phyloP scores from a whole-genome alignment of 2,329 filamentous ascomycete genomes.

The Colletotrichum gloeosporioides region DNA sequence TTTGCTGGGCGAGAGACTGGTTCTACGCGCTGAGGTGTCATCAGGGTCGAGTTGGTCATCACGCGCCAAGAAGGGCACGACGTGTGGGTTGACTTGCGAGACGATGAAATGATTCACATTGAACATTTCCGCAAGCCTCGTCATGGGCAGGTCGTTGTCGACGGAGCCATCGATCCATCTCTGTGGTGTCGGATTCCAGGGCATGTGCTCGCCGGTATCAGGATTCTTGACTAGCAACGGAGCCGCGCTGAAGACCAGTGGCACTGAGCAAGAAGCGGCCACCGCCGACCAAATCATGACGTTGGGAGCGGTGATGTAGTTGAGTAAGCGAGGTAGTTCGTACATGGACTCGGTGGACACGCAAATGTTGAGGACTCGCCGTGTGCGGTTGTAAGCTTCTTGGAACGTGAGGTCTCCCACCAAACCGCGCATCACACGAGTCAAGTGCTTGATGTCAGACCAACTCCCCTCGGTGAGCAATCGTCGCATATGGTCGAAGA shows the following conservation, averaged over 20 bases:
- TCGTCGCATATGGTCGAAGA: conserved; percentile 72
- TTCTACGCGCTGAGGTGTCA: conserved; percentile 25
- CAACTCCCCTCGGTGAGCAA: conserved; percentile 83
- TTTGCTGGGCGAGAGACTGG: conserved; percentile 28
- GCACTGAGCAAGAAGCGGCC: conserved; percentile 93
- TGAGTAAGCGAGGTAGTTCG: conserved; percentile 84
- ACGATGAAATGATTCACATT: conserved; percentile 99
- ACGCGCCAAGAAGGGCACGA: conserved; percentile 82
- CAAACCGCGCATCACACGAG: conserved; percentile 78
- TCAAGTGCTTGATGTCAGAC: conserved; percentile 84
- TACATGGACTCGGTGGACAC: conserved; percentile 89
- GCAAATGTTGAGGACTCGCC: conserved; percentile 90
- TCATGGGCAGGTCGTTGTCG: conserved; percentile 93
- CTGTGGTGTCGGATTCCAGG: conserved; percentile 87
- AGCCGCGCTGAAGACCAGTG: conserved; percentile 81
- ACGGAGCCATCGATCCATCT: conserved; percentile 95
- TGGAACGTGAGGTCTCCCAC: conserved; percentile 93
- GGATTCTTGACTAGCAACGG: conserved; percentile 86
- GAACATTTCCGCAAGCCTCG: conserved; percentile 89
- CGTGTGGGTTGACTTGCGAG: conserved; percentile 94
- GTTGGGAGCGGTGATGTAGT: conserved; percentile 92
- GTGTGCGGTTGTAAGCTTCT: conserved; percentile 93
- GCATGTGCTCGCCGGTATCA: conserved; percentile 74
- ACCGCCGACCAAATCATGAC: conserved; percentile 97
- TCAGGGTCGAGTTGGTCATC: conserved; percentile 65